These are phyloP conservation scores for Rhizopogon parksii DNA, from an alignment of 1,284 basidiomycete genomes.

Conservation along the genomic window DNA sequence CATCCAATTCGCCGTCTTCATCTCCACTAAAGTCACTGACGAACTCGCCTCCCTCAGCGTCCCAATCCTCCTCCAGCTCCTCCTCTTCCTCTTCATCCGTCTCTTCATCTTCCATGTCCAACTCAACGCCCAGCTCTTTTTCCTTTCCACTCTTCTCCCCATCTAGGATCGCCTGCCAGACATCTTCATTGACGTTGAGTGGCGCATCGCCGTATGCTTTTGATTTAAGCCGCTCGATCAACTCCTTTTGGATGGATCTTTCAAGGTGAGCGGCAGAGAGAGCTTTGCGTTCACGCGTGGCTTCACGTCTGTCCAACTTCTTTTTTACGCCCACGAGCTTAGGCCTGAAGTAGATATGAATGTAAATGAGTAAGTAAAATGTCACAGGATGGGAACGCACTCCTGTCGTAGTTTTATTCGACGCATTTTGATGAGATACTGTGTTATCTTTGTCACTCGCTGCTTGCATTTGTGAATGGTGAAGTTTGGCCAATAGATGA, in stretches of 20 bases:
- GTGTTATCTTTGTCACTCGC: slow-evolving; percentile 96
- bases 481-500: slow-evolving; percentile 98
- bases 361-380: slow-evolving; percentile 3
- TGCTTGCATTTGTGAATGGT: slow-evolving; percentile 99
- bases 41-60: slow-evolving; percentile 69
- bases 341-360: slow-evolving; percentile 47
- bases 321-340: slow-evolving; percentile 95
- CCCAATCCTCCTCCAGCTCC: slow-evolving; percentile 54
- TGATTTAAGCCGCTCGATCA: slow-evolving; percentile 90
- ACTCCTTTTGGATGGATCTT: slow-evolving; percentile 92
- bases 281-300: slow-evolving; percentile 91
- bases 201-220: slow-evolving; percentile 98
- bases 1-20: slow-evolving; percentile 50
- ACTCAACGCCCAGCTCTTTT: slow-evolving; percentile 39
- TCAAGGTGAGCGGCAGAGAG: slow-evolving; percentile 92
- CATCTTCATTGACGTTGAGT: slow-evolving; percentile 95
- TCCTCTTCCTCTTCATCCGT: slow-evolving; percentile 49
- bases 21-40: slow-evolving; percentile 78
- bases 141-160: slow-evolving; percentile 55
- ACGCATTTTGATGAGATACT: slow-evolving; percentile 98
- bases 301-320: slow-evolving; percentile 93
- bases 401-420: slow-evolving; percentile 84
- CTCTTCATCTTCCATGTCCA: slow-evolving; percentile 41
- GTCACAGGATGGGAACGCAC: slow-evolving; percentile 42
- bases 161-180: slow-evolving; percentile 90